A percentile compares a stretch with the other conserved stretches of the same genome.
phyloP scores from a whole-genome alignment of 768 basidiomycete genomes.

The Mycena vitilis region DNA sequence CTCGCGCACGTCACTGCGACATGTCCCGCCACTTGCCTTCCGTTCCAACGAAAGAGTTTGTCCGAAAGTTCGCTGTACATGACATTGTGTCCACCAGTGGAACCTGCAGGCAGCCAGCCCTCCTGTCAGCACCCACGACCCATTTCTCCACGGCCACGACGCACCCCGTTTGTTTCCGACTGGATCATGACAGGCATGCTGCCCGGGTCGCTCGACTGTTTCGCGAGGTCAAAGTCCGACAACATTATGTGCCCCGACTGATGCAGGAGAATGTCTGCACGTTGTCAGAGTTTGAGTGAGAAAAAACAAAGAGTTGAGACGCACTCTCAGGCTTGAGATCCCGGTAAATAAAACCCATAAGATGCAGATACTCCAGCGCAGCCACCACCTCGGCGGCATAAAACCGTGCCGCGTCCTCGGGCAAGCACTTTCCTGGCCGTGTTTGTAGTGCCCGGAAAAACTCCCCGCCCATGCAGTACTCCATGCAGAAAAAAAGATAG shows the following conservation, averaged over 20 bases:
- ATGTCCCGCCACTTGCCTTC: conserved; percentile 74
- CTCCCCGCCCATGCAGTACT: conserved; percentile 99
- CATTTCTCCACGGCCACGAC: conserved; percentile 44
- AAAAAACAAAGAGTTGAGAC: conserved; percentile 49
- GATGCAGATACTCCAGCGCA: conserved; percentile 97
- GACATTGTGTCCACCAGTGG: conserved; percentile 97
- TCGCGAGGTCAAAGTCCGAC: conserved; percentile 98
- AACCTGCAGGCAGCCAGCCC: conserved; percentile 59
- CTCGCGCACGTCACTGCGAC: conserved; percentile 38
- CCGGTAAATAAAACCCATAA: conserved; percentile 99
- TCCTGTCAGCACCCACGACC: conserved; percentile 28
- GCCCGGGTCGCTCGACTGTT: conserved; percentile 89
- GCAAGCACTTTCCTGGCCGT: conserved; percentile 94
- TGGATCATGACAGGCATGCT: conserved; percentile 90
- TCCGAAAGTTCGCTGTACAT: conserved; percentile 97
- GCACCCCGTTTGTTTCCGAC: conserved; percentile 89
- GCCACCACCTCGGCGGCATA: conserved; percentile 99
- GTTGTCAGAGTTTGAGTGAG: conserved; percentile 4
- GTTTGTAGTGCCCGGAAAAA: conserved; percentile 98
- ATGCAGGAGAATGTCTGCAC: conserved; percentile 93
- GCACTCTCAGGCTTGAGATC: conserved; percentile 99
- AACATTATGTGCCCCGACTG: conserved; percentile 99
- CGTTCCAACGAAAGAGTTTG: conserved; percentile 99
- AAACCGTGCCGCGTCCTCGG: conserved; percentile 95
- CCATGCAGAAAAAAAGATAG: conserved; percentile 99